Evolutionary conservation across 2,329 filamentous ascomycete species (phyloP).

Genomic region (Diaporthe ampelina): DNA sequence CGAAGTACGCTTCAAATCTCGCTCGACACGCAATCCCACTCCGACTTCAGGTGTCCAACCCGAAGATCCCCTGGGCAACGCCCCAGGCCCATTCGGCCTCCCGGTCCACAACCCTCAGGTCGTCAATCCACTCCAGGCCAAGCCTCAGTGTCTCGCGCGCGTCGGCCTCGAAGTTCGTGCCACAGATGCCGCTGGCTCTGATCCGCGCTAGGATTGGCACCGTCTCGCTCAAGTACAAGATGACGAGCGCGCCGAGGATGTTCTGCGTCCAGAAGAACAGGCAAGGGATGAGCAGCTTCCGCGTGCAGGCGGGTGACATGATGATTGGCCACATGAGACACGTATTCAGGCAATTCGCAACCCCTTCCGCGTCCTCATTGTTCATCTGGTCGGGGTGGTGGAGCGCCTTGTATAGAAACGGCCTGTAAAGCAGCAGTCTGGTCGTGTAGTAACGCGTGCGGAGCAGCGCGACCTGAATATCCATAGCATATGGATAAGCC

Average conservation of each 20-base stretch:
- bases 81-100: constrained; percentile 70
- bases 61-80: constrained; percentile 62
- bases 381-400: constrained; percentile 69
- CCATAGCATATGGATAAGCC: constrained; percentile 65
- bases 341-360: constrained; percentile 69
- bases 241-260: constrained; percentile 69
- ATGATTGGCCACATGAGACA: constrained; percentile 72
- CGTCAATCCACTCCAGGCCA: constrained; percentile 72
- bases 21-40: not conserved
- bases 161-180: constrained; percentile 64
- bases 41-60: constrained; percentile 49
- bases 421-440: constrained; percentile 69
- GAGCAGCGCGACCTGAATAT: constrained; percentile 69
- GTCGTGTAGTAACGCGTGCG: constrained; percentile 72
- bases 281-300: constrained; percentile 71
- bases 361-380: constrained; percentile 66
- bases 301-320: constrained; percentile 68
- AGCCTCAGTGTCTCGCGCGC: constrained; percentile 62
- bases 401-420: constrained; percentile 71
- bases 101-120: constrained; percentile 67
- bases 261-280: constrained; percentile 75
- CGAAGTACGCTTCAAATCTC: not conserved
- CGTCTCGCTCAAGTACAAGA: constrained; percentile 67
- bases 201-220: constrained; percentile 65
- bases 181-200: constrained; percentile 60